These are phyloP conservation scores for Fraxinus baroniana DNA, from an alignment of 305 asterid species.

Conservation along the genomic window DNA sequence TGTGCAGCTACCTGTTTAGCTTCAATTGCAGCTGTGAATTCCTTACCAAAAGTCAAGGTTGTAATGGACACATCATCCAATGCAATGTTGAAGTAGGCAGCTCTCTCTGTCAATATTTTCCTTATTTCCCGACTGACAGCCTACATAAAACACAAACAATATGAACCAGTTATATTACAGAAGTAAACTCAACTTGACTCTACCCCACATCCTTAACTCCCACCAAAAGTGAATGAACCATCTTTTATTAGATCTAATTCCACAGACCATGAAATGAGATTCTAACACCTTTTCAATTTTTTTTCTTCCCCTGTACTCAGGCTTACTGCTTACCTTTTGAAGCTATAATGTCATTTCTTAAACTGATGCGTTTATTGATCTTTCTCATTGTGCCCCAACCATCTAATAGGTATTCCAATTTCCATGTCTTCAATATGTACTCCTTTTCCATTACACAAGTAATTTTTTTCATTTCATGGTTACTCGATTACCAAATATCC, in stretches of 20 bases:
- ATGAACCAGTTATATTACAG: neutral
- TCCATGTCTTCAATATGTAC: neutral
- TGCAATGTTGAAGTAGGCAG: conserved; percentile 82
- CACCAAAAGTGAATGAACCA: neutral
- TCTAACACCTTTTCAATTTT: neutral
- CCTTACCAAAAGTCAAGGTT: conserved; percentile 76
- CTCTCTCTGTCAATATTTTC: conserved; percentile 78
- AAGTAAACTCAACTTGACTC: neutral
- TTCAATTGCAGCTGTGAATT: conserved; percentile 93
- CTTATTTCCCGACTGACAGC: conserved; percentile 89
- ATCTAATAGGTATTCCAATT: neutral
- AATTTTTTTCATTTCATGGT: neutral
- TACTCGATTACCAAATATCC: neutral
- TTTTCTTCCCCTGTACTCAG: neutral
- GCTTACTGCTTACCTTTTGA: neutral
- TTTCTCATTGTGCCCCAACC: neutral
- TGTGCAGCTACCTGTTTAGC: conserved; percentile 98
- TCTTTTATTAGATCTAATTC: neutral
- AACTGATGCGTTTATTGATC: neutral
- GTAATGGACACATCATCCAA: conserved; percentile 94
- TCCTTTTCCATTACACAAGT: neutral
- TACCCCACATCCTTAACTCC: neutral
- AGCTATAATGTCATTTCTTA: neutral
- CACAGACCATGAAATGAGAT: neutral
- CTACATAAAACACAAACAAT: conserved; percentile 27